Conservation (phyloP, 495 filamentous ascomycete genomes). For the Staphylotrichum longicolle region DNA sequence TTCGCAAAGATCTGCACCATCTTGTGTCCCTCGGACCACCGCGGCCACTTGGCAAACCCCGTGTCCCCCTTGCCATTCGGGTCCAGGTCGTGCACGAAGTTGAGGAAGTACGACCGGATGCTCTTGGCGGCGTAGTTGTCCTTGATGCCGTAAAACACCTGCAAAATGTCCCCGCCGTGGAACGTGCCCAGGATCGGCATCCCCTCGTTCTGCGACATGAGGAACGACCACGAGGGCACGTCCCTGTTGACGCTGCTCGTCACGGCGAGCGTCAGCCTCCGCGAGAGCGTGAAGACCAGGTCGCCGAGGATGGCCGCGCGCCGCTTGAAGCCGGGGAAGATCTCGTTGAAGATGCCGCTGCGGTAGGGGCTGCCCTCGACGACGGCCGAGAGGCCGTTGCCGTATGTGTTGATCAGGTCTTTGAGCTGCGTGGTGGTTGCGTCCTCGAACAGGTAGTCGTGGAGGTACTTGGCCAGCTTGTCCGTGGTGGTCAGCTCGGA, state of each 20-base stretch:
- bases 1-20: no score
- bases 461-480: slow-evolving; percentile 58
- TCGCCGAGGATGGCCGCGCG: slow-evolving; percentile 74
- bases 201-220: slow-evolving; percentile 65
- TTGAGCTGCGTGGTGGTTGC: slow-evolving; percentile 46
- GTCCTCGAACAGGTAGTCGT: slow-evolving; percentile 52
- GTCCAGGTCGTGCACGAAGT: slow-evolving; percentile 63
- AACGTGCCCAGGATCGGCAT: slow-evolving; percentile 70
- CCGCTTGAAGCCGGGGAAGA: slow-evolving; percentile 74
- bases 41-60: background rate
- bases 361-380: slow-evolving; percentile 61
- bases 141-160: slow-evolving; percentile 61
- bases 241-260: slow-evolving; percentile 45
- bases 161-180: slow-evolving; percentile 64
- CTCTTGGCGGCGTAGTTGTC: slow-evolving; percentile 58
- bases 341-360: slow-evolving; percentile 59
- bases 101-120: slow-evolving; percentile 62
- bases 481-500: slow-evolving; percentile 58
- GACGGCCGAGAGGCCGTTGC: slow-evolving; percentile 36
- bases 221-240: slow-evolving; percentile 68
- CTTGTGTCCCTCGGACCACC: background rate
- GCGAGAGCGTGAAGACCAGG: slow-evolving; percentile 61
- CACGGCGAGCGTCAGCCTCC: slow-evolving; percentile 54
- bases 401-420: slow-evolving; percentile 58
- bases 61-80: slow-evolving; percentile 46